Conservation (phyloP, 306 rosid genomes). For the Clitoria ternatea region DNA sequence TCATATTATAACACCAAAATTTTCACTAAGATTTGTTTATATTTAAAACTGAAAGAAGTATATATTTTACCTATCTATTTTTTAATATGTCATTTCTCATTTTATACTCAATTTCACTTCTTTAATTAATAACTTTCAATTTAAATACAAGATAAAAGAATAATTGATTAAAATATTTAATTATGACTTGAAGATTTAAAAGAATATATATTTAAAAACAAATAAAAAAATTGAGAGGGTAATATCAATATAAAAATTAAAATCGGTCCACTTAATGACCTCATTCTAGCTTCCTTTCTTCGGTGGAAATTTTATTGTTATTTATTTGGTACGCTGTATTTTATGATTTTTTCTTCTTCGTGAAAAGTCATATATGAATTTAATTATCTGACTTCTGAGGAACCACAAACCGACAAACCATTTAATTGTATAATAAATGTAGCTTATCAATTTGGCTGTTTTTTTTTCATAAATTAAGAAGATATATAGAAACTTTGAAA, state of each 20-base stretch:
- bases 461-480: not conserved
- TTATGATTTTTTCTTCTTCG: not conserved
- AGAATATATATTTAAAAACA: too few species aligned
- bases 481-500: not conserved
- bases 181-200: too few species aligned
- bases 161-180: too few species aligned
- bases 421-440: not conserved
- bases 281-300: slow-evolving; percentile 11
- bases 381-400: not conserved
- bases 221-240: too few species aligned
- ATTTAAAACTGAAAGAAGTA: too few species aligned
- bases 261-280: not conserved
- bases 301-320: not conserved
- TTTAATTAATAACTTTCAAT: too few species aligned
- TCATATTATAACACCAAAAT: too few species aligned
- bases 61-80: too few species aligned
- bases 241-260: not conserved
- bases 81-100: too few species aligned
- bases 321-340: not conserved
- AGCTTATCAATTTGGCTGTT: not conserved
- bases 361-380: not conserved
- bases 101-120: too few species aligned
- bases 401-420: not conserved
- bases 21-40: too few species aligned
- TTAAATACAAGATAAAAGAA: too few species aligned